A percentile compares a stretch with the other conserved stretches of the same genome.
Conservation (phyloP, 305 asterid species). For the Rubia peregrina region DNA sequence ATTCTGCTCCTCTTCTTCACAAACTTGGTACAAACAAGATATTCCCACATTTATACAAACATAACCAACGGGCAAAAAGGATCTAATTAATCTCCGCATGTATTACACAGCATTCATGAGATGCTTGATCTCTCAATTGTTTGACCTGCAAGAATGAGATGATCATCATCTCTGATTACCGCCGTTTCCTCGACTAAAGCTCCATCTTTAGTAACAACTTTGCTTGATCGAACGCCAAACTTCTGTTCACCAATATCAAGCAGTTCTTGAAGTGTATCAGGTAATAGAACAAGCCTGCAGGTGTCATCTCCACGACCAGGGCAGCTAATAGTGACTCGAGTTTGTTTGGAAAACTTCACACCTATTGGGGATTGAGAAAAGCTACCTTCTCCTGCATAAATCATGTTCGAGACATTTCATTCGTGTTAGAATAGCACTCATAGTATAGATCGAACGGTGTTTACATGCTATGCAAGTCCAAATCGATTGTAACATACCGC, state of each 20-base stretch:
- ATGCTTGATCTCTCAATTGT: conserved; percentile 7
- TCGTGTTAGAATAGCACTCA: neutral
- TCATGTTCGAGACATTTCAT: neutral
- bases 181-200: conserved; percentile 50
- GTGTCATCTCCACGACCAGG: conserved; percentile 32
- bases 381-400: conserved; percentile 29
- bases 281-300: conserved; percentile 43
- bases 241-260: conserved; percentile 50
- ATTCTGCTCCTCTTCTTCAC: neutral
- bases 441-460: neutral
- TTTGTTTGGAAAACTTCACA: conserved; percentile 16
- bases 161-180: conserved; percentile 74
- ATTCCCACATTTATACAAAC: neutral
- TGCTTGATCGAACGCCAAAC: conserved; percentile 44
- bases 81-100: no score
- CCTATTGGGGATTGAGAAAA: conserved; percentile 19
- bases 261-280: conserved; percentile 45
- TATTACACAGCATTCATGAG: neutral
- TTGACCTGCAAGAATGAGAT: conserved; percentile 38
- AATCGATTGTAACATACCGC: no score
- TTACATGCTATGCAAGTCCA: neutral
- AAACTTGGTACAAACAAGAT: neutral
- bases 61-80: neutral
- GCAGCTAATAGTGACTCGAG: conserved; percentile 50
- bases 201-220: conserved; percentile 51